Percentiles rank a stretch among this genome's conserved stretches.
Conservation (phyloP, 169 alveolate genomes). For the Cystoisospora suis region DNA sequence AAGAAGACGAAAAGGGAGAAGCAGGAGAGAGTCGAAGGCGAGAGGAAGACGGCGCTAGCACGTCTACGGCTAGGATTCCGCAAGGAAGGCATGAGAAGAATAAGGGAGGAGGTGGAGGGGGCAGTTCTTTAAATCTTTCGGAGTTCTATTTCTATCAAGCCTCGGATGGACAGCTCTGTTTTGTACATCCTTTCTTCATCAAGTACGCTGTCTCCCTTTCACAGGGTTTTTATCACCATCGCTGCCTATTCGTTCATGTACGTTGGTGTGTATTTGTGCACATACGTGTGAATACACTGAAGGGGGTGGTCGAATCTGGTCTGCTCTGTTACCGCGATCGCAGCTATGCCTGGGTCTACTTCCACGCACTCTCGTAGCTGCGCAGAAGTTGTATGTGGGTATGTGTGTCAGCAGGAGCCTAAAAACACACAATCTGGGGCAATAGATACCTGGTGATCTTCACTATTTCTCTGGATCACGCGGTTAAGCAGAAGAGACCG, state of each 20-base stretch:
- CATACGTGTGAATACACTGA: neutral
- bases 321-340: neutral
- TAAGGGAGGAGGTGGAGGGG: neutral
- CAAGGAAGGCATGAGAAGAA: neutral
- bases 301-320: neutral
- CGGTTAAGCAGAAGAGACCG: no score
- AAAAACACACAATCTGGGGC: no score
- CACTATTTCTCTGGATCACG: no score
- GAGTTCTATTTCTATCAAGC: slow-evolving; percentile 30
- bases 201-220: neutral
- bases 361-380: neutral
- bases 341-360: neutral
- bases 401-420: no score
- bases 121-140: neutral
- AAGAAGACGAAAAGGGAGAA: neutral
- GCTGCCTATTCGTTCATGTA: neutral
- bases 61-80: no score
- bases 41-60: no score
- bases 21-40: no score
- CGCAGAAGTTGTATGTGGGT: neutral
- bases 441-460: no score
- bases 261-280: neutral
- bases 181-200: slow-evolving; percentile 24
- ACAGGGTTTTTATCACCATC: neutral
- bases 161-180: slow-evolving; percentile 29